phyloP scores from a whole-genome alignment of 129 eudicot genomes.

The Silybum marianum region DNA sequence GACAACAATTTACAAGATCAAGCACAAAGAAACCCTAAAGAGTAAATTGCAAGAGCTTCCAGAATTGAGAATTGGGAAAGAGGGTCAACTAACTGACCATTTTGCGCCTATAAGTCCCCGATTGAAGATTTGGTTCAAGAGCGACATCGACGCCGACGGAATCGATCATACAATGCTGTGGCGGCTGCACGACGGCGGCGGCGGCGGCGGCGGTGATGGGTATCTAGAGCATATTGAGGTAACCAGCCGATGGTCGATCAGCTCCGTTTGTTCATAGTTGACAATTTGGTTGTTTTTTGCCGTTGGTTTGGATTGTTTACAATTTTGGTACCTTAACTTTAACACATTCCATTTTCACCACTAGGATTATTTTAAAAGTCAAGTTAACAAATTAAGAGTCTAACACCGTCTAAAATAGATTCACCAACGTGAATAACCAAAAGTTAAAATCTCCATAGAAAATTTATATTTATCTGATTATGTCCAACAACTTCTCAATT shows the following conservation, averaged over 20 bases:
- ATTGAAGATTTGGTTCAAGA: conserved; percentile 87
- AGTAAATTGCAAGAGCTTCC: conserved; percentile 5
- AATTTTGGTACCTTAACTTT: conserved; percentile 25
- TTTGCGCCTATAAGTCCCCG: conserved; percentile 83
- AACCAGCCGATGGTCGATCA: conserved; percentile 24
- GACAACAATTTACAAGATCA: neutral
- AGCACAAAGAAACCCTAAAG: conserved; percentile 6
- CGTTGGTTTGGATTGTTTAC: conserved; percentile 14
- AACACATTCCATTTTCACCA: neutral
- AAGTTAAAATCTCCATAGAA: too few species aligned
- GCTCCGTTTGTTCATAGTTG: conserved; percentile 28
- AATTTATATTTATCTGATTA: too few species aligned
- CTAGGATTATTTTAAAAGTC: neutral
- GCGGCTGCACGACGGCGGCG: conserved; percentile 12
- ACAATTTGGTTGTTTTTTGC: conserved; percentile 24
- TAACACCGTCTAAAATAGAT: too few species aligned
- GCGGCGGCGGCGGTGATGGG: neutral
- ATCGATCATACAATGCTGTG: conserved; percentile 9
- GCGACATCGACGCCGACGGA: conserved; percentile 51
- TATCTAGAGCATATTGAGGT: neutral
- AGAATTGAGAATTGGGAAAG: conserved; percentile 8
- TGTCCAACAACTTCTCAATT: too few species aligned
- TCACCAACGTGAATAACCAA: too few species aligned
- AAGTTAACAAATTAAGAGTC: neutral
- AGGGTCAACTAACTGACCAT: conserved; percentile 55